phyloP scores from a whole-genome alignment of 139 green algal species.

The Chlorella sp. region DNA sequence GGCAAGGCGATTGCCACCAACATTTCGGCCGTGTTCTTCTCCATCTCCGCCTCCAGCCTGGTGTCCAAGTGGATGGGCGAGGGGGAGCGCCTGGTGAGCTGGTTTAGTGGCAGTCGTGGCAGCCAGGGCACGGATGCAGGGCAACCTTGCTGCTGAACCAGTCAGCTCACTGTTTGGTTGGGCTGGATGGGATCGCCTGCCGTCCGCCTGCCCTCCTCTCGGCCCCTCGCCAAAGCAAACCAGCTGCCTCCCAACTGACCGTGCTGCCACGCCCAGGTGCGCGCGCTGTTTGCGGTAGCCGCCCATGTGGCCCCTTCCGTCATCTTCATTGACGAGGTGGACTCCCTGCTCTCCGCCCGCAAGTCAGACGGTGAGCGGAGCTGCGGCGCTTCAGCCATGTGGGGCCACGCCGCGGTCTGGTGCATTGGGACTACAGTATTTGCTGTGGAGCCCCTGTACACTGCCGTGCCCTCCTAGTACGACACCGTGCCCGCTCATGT shows the following conservation, averaged over 20 bases:
- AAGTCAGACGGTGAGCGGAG: slow-evolving; percentile 77
- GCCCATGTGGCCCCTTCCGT: slow-evolving; percentile 84
- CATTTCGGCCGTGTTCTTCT: slow-evolving; percentile 98
- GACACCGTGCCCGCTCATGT: not conserved
- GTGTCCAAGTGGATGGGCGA: slow-evolving; percentile 99
- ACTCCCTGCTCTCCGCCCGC: slow-evolving; percentile 92
- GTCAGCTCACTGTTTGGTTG: not conserved
- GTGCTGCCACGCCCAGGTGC: slow-evolving; percentile 52
- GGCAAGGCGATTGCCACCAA: slow-evolving; percentile 95
- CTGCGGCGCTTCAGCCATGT: too few relatives aligned
- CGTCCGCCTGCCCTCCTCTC: too few relatives aligned
- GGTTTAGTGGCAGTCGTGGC: not conserved
- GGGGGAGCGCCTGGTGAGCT: slow-evolving; percentile 94
- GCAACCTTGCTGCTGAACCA: not conserved
- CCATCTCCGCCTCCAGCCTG: slow-evolving; percentile 93
- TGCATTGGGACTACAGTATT: not conserved
- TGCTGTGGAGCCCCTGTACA: not conserved
- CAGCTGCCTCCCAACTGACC: not conserved
- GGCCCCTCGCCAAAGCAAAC: too few relatives aligned
- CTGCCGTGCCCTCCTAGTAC: not conserved
- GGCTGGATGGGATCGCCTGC: not conserved
- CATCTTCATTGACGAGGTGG: slow-evolving; percentile 99
- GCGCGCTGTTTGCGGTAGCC: slow-evolving; percentile 92
- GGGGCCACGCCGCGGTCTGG: too few relatives aligned
- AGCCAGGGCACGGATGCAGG: not conserved